Base-by-base conservation (phyloP, 257 asterid species). In the Gentiana dahurica region DNA sequence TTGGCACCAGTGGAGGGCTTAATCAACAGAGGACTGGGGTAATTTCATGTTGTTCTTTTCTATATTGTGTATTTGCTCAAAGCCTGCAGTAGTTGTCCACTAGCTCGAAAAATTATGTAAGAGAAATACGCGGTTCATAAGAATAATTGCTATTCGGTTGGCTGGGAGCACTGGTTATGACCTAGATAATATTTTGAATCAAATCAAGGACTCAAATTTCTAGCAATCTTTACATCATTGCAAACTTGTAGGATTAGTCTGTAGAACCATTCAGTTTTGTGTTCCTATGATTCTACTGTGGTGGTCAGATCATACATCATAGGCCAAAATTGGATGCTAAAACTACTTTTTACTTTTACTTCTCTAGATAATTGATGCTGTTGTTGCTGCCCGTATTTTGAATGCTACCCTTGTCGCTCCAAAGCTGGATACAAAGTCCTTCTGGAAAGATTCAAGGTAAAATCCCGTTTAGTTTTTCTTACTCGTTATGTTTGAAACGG, bases 11-110 rank as follows among this genome's bases (percentile, higher is more conserved):
- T 74, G 99, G 99, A 69, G 99, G 99, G 64, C 75, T 92, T 61
- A 92, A 92, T 75, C 97, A 92, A 75, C 99, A 92, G 76, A 83
- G 99, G 73, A 92, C 95, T 60, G 99, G 99, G 95, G 99, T 88
- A 85, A 59, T 69, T 11, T 48, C 34, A 36, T 11, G 33, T 39
- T 59, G 36, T 37, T 54, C 46, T 47, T 5, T 50, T 38, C 8
- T 56, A 32, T 7, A 41, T 62, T 5, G 12, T 50, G 37, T 7
- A 41, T 62, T 5, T 6, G 47, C 49, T 15, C 44, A 15, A 55
- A 57, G 61, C 35, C 4, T 32, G 50, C 9, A 48, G 39, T 56
- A 9, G 35, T n/a, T 49, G 49, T 41, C 45, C 59, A 11, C 57
- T 53, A 60, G 15, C 11, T 49, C 1, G 35, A 36, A 32, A 12